A percentile compares a stretch with the other conserved stretches of the same genome.
phyloP scores from a whole-genome alignment of 208 protist genomes.

The Trypanosoma conorhini region DNA sequence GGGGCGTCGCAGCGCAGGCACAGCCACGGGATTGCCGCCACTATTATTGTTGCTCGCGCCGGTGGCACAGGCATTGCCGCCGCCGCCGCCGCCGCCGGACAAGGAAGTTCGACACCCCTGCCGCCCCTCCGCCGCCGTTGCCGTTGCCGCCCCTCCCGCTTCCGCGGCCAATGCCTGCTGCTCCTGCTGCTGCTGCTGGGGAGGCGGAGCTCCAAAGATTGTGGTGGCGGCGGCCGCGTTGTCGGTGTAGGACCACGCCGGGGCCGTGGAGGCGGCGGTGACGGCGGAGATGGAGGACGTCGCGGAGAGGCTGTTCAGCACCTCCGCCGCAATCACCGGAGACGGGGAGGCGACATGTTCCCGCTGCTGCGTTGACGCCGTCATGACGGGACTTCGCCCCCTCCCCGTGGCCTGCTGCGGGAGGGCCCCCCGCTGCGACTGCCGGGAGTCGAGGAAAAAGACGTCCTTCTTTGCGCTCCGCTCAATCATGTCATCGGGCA shows the following conservation, averaged over 20 bases:
- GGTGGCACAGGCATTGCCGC: slow-evolving; percentile 21
- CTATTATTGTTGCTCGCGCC: slow-evolving; percentile 27
- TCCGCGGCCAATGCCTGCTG: not conserved
- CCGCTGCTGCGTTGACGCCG: not conserved
- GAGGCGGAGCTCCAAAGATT: not conserved
- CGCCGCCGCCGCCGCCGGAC: not conserved
- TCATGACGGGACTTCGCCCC: not conserved
- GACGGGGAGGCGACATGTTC: slow-evolving; percentile 21
- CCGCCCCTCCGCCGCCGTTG: slow-evolving; percentile 1
- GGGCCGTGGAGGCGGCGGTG: slow-evolving; percentile 5
- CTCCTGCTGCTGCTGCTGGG: slow-evolving; percentile 6
- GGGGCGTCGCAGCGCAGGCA: slow-evolving; percentile 7
- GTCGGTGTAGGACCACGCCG: not conserved
- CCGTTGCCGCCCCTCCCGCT: not conserved
- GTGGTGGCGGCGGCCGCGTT: not conserved
- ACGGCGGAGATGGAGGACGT: slow-evolving; percentile 30
- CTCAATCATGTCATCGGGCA: slow-evolving; percentile 80
- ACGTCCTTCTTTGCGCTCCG: slow-evolving; percentile 54
- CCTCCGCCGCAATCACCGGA: slow-evolving; percentile 30
- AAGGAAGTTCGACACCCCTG: not conserved
- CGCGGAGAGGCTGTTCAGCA: slow-evolving; percentile 24
- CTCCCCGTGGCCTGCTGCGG: not conserved
- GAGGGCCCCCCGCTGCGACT: not conserved
- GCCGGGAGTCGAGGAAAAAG: slow-evolving; percentile 26
- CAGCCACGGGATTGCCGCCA: not conserved